Conservation (phyloP, 2,329 filamentous ascomycete genomes). For the Stylonectria norvegica region DNA sequence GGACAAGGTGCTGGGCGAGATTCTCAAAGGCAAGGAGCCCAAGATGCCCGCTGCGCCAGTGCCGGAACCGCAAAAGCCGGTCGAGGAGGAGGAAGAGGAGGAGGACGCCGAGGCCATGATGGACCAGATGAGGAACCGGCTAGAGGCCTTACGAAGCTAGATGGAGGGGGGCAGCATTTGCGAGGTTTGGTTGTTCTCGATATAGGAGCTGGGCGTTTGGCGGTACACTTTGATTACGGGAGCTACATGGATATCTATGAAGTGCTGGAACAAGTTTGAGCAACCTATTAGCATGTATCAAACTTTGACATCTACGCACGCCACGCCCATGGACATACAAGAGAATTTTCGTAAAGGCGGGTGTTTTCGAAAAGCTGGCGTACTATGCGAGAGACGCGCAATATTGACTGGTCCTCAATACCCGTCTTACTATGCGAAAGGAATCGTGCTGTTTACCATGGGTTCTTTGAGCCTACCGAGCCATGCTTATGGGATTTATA, state of each 20-base stretch:
- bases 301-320: too few species aligned
- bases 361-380: too few species aligned
- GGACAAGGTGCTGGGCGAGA: conserved; percentile 87
- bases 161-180: background rate
- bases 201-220: background rate
- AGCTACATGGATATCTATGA: background rate
- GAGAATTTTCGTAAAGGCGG: too few species aligned
- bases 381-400: too few species aligned
- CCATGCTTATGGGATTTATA: too few species aligned
- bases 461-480: too few species aligned
- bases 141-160: conserved; percentile 88
- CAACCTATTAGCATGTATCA: too few species aligned
- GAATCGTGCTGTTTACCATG: too few species aligned
- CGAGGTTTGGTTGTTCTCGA: background rate
- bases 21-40: conserved; percentile 74
- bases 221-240: background rate
- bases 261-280: too few species aligned
- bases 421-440: too few species aligned
- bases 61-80: conserved; percentile 50
- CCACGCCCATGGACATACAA: too few species aligned
- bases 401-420: too few species aligned
- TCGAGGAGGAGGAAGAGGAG: conserved; percentile 56
- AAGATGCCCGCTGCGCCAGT: conserved; percentile 55
- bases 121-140: conserved; percentile 85
- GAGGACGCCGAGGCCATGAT: conserved; percentile 87